Conservation (phyloP, 192 early-diverging fungal species). For the Dissophora globulifera region DNA sequence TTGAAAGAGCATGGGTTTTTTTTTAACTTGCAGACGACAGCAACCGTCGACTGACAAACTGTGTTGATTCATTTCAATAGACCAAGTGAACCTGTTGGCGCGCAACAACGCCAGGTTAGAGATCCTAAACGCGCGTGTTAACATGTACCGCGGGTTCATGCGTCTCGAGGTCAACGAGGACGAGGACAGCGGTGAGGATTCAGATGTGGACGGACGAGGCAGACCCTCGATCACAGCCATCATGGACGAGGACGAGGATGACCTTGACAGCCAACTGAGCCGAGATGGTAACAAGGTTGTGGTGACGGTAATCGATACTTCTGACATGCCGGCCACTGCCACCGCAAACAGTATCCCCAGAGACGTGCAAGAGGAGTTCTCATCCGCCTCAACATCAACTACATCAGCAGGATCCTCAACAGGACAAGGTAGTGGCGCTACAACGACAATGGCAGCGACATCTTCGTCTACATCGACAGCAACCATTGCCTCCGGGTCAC, state of each 20-base stretch:
- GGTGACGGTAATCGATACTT: background rate
- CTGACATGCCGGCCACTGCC: background rate
- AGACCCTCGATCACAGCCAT: constrained; percentile 34
- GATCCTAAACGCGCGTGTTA: constrained; percentile 33
- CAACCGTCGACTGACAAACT: too few relatives aligned
- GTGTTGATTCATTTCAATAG: background rate
- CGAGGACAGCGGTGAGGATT: constrained; percentile 8
- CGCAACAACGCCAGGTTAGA: constrained; percentile 36
- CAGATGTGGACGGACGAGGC: background rate
- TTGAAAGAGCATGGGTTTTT: too few relatives aligned
- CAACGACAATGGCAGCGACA: background rate
- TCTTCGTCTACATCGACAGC: background rate
- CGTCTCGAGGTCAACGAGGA: constrained; percentile 49
- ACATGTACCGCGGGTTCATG: constrained; percentile 54
- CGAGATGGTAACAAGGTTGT: constrained; percentile 8
- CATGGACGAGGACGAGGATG: constrained; percentile 20
- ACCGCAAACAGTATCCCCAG: background rate
- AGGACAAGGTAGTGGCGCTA: background rate
- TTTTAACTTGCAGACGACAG: too few relatives aligned
- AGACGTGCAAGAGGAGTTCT: too few relatives aligned
- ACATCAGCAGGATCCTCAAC: background rate
- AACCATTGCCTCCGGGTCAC: too few relatives aligned
- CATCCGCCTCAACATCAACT: background rate
- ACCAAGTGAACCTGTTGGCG: constrained; percentile 48
- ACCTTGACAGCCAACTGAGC: background rate